phyloP scores from a whole-genome alignment of 106 monocot species.

The Iris macrosiphon region DNA sequence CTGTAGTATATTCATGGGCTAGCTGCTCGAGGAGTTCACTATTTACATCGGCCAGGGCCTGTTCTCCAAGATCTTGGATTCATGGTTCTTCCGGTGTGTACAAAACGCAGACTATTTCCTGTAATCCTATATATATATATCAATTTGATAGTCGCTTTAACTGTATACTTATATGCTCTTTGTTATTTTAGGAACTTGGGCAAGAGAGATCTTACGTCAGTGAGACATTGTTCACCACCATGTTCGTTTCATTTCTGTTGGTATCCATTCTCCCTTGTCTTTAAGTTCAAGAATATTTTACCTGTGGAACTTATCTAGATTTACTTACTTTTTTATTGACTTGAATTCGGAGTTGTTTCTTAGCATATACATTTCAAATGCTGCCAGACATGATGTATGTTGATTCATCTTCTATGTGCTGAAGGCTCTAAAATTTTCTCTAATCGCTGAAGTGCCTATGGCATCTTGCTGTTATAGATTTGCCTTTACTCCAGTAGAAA shows the following conservation, averaged over 20 bases:
- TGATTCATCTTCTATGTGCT: too few species aligned
- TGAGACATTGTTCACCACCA: slow-evolving; percentile 55
- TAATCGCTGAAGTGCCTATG: too few species aligned
- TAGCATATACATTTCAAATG: too few species aligned
- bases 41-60: slow-evolving; percentile 86
- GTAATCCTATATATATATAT: not conserved
- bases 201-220: slow-evolving; percentile 79
- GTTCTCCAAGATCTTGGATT: slow-evolving; percentile 78
- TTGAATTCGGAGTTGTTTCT: too few species aligned
- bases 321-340: too few species aligned
- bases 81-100: slow-evolving; percentile 62
- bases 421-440: too few species aligned
- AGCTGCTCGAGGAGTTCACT: slow-evolving; percentile 91
- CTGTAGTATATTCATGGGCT: slow-evolving; percentile 84
- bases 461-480: too few species aligned
- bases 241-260: slow-evolving; percentile 78
- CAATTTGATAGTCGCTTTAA: not conserved
- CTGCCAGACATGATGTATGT: too few species aligned
- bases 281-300: not conserved
- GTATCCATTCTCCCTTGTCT: slow-evolving; percentile 26
- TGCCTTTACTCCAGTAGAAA: too few species aligned
- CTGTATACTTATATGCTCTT: not conserved
- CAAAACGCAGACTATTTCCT: not conserved
- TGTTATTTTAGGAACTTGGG: slow-evolving; percentile 60
- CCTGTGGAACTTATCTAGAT: too few species aligned